Evolutionary conservation across 1,139 yeast genomes (phyloP).

Genomic region (Suhomyces atakaporum): DNA sequence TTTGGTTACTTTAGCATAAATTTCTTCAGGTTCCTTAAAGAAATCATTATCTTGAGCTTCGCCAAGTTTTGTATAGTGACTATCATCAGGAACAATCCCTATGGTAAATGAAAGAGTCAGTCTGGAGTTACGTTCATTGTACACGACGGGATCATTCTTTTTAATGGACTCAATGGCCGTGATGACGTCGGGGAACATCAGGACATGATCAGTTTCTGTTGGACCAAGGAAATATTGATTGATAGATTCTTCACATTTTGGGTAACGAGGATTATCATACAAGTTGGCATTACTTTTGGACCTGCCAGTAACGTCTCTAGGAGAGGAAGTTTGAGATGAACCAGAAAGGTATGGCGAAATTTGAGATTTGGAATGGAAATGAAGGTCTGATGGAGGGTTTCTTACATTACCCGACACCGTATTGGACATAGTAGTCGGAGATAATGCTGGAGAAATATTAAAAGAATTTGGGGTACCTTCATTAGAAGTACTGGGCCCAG

Average conservation of each 20-base stretch:
- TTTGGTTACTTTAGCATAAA: conserved; percentile 67
- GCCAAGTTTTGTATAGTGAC: conserved; percentile 25
- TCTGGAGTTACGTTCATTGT: conserved; percentile 39
- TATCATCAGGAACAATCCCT: conserved; percentile 48
- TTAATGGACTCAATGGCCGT: conserved; percentile 49
- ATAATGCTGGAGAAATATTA: conserved; percentile 39
- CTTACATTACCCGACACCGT: conserved; percentile 6
- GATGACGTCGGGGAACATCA: conserved; percentile 57
- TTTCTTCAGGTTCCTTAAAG: conserved; percentile 73
- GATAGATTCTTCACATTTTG: conserved; percentile 47
- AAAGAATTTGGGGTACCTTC: conserved; percentile 47
- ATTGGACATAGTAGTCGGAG: conserved; percentile 30
- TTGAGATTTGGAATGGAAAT: conserved; percentile 8
- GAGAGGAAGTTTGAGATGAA: conserved; percentile 12
- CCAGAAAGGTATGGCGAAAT: conserved; percentile 12
- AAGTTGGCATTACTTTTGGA: conserved; percentile 6
- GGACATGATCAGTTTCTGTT: conserved; percentile 32
- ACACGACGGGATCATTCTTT: conserved; percentile 42
- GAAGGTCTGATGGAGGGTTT: conserved; percentile 3
- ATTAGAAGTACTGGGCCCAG: conserved; percentile 34
- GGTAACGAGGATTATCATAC: conserved; percentile 14
- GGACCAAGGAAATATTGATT: conserved; percentile 65
- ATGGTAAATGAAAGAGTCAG: conserved; percentile 58
- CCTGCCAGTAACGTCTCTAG: conserved; percentile 5
- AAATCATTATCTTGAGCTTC: conserved; percentile 23